Percentiles rank a stretch among this genome's conserved stretches.
phyloP scores from a whole-genome alignment of 805 yeast genomes.

The Ogataea sp. region DNA sequence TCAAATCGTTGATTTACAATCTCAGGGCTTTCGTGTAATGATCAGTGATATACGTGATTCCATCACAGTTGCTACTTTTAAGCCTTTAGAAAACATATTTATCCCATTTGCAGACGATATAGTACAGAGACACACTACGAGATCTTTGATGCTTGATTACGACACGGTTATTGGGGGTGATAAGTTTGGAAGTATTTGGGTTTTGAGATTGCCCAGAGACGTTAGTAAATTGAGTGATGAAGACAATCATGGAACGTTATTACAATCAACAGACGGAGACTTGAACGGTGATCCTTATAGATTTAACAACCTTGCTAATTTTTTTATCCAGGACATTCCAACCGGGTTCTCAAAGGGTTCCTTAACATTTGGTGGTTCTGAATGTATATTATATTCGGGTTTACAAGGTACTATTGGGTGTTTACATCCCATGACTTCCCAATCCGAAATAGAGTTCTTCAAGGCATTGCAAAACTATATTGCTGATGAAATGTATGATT shows the following conservation, averaged over 20 bases:
- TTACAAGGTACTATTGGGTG: slow-evolving; percentile 77
- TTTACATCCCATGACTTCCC: slow-evolving; percentile 56
- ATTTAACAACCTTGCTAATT: slow-evolving; percentile 45
- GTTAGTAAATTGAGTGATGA: slow-evolving; percentile 41
- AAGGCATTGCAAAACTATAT: slow-evolving; percentile 42
- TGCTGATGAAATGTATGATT: slow-evolving; percentile 24
- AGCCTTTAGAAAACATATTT: slow-evolving; percentile 40
- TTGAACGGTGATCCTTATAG: slow-evolving; percentile 49
- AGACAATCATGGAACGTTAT: slow-evolving; percentile 36
- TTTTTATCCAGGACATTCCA: slow-evolving; percentile 62
- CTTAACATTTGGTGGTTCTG: slow-evolving; percentile 55
- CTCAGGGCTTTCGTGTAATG: slow-evolving; percentile 51
- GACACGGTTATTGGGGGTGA: slow-evolving; percentile 81
- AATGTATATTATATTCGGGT: slow-evolving; percentile 63
- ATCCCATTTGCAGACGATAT: slow-evolving; percentile 64
- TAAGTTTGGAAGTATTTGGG: slow-evolving; percentile 72
- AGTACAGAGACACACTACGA: slow-evolving; percentile 57
- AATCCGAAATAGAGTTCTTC: slow-evolving; percentile 55
- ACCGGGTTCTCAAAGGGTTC: slow-evolving; percentile 49
- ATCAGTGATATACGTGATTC: slow-evolving; percentile 71
- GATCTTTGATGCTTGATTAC: slow-evolving; percentile 55
- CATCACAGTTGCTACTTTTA: slow-evolving; percentile 46
- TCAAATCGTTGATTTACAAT: slow-evolving; percentile 45
- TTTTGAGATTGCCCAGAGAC: slow-evolving; percentile 51
- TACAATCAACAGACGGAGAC: slow-evolving; percentile 22